Evolutionary conservation across 2,329 filamentous ascomycete genomes (phyloP), one percentile per base, ranked within the genome.

Genomic region (Colletotrichum limetticola): DNA sequence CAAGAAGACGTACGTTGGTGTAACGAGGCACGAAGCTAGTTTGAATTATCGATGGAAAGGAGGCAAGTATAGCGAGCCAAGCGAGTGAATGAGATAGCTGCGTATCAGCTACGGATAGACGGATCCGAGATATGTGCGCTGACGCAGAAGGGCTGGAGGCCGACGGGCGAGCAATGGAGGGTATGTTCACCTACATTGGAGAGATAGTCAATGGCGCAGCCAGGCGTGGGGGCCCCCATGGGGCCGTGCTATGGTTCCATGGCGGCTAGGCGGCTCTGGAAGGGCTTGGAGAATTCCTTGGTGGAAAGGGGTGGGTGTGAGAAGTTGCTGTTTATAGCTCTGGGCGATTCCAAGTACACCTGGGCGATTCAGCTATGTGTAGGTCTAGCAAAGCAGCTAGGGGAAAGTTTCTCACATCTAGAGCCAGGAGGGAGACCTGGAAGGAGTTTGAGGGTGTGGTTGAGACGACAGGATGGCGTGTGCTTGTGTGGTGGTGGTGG

Each of bases 111-210:
- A 49, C 56, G 42, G 26, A 22, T 7, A 37, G 42, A 26, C 58
- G 30, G 22, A 9, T 32, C 22, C 19, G 56, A 55, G 66, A 62
- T 63, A 71, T 71, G 62, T 56, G 63, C 46, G 68, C 68, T 71
- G 68, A 71, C 62, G 68, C 55, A 66, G 22, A 46, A 24, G 19
- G 42, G 11, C 42, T 14, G 32, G 4, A 24, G 28, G 26, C 24
- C 32, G 8, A n/a, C 7, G 35, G 12, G 2, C 56, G 46, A 26
- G 19, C 28, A 49, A 9, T 19, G 19, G 42, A n/a, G 7, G 16
- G 19, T 49, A n/a, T 49, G 42, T 19, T 46, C 5, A 7, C 42
- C 16, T n/a, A 49, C 16, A n/a, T 49, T 16, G n/a, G 19, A 61
- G 16, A 16, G 26, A 42, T 11, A 26, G 26, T 19, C 14, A 9